Conservation (phyloP, 2,329 filamentous ascomycete genomes). For the Botryosphaeria dothidea region DNA sequence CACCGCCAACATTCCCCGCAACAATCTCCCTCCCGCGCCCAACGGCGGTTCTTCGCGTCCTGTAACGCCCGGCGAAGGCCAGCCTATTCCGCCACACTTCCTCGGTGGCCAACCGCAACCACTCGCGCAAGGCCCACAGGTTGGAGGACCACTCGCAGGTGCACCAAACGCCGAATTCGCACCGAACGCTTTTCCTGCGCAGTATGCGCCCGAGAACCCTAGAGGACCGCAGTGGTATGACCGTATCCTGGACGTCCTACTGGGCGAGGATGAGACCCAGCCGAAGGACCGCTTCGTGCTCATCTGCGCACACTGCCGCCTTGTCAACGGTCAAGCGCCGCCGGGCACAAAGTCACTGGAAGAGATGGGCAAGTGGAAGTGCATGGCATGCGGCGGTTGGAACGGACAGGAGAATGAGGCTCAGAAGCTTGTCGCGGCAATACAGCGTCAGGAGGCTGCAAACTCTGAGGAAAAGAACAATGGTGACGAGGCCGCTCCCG, state of each 20-base stretch:
- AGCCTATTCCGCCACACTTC: conserved; percentile 20
- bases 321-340: conserved; percentile 95
- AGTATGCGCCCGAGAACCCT: conserved; percentile 36
- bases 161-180: conserved; percentile 64
- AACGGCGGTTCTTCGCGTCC: conserved; percentile 27
- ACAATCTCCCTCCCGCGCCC: conserved; percentile 23
- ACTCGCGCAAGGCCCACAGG: conserved; percentile 1
- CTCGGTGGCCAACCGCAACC: conserved; percentile 20
- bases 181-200: conserved; percentile 66
- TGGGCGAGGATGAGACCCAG: conserved; percentile 92
- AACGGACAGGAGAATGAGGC: conserved; percentile 83
- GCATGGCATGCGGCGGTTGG: conserved; percentile 75
- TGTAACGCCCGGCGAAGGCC: conserved; percentile 28
- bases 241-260: conserved; percentile 82
- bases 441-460: neutral
- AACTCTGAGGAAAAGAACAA: neutral
- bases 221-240: conserved; percentile 83
- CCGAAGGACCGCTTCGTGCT: conserved; percentile 88
- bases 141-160: neutral
- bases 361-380: conserved; percentile 85
- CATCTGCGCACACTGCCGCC: conserved; percentile 77
- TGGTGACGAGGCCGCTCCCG: neutral
- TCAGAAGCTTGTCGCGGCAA: conserved; percentile 60
- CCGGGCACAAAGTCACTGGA: conserved; percentile 76
- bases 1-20: conserved; percentile 62